phyloP scores from a whole-genome alignment of 2,329 filamentous ascomycete genomes.

The Hansfordia pulvinata region DNA sequence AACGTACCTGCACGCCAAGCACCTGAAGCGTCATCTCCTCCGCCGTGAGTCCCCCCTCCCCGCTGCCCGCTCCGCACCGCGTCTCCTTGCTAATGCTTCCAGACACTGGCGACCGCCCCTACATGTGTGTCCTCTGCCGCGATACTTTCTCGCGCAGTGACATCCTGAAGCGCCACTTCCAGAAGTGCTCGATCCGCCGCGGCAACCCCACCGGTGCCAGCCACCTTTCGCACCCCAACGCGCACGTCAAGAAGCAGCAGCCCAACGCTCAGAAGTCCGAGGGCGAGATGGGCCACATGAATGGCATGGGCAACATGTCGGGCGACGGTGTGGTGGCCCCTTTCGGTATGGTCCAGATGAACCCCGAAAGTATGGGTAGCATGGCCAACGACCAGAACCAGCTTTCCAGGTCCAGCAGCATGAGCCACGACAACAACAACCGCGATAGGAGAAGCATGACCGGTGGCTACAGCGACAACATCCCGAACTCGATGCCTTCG shows the following conservation, averaged over 20 bases:
- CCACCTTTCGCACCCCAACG: constrained; percentile 85
- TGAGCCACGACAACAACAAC: constrained; percentile 40
- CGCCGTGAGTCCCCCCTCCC: constrained; percentile 59
- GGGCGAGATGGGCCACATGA: constrained; percentile 44
- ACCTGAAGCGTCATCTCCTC: constrained; percentile 89
- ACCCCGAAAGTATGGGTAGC: constrained; percentile 44
- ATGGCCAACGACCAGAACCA: constrained; percentile 47
- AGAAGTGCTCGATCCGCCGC: constrained; percentile 93
- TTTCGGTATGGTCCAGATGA: constrained; percentile 42
- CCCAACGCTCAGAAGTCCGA: constrained; percentile 43
- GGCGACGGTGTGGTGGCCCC: constrained; percentile 43
- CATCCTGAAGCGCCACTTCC: constrained; percentile 96
- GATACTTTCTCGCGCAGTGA: constrained; percentile 97
- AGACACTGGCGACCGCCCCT: constrained; percentile 97
- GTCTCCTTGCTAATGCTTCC: constrained; percentile 7
- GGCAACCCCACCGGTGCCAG: constrained; percentile 92
- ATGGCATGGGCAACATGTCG: constrained; percentile 44
- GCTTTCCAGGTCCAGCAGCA: constrained; percentile 46
- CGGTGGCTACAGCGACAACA: constrained; percentile 39
- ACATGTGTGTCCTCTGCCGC: constrained; percentile 95
- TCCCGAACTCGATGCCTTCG: constrained; percentile 45
- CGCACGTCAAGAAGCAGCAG: constrained; percentile 70
- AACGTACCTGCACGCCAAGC: constrained; percentile 94
- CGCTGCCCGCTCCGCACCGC: constrained; percentile 1
- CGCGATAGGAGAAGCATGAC: constrained; percentile 45